Base-by-base conservation (phyloP, 257 asterid genomes). In the Solanum paucissectum region DNA sequence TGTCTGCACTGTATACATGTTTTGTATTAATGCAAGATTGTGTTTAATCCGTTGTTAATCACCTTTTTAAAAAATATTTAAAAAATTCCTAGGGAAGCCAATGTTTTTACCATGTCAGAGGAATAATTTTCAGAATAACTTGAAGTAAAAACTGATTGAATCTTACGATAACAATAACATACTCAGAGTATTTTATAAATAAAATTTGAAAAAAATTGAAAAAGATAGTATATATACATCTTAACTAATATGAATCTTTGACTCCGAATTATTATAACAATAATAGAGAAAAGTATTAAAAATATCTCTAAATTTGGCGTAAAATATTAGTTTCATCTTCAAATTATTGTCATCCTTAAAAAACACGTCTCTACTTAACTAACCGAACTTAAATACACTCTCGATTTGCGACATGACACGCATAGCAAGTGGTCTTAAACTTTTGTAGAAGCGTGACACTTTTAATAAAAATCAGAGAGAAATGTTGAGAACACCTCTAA, bases 341-440 rank as follows among this genome's bases (percentile, higher is more conserved):
- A 0, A 58, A 3, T 0, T 55, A 55, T 3, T 55, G 5, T 0
- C 0, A 58, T 12, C 0, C 1, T 3, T 20, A n/a, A 0, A 58
- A 55, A 58, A 20, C 1, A 20, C 11, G 2, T 58, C 1, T 18
- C 25, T 7, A 58, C 1, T 58, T 7, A 20, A 20, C 4, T 58
- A 20, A 58, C 11, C 0, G 0, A 58, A 7, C 0, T 20, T 7
- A 55, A 55, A 20, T 55, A 55, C n/a, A 55, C 5, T 55, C 4
- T 20, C 0, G 1, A 55, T 55, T 0, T 20, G n/a, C 0, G 25
- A 55, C 1, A 55, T 55, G 12, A 12, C 2, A 38, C 11, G 3
- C 0, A 55, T 55, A 55, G 0, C 11, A 20, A 55, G 25, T 20
- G 12, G 1, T 20, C 11, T 7, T 20, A 55, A 7, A 55, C 2